Percentiles rank a stretch among this genome's conserved stretches.
Conservation (phyloP, 2,329 filamentous ascomycete genomes). For the Stachybotrys chartarum region DNA sequence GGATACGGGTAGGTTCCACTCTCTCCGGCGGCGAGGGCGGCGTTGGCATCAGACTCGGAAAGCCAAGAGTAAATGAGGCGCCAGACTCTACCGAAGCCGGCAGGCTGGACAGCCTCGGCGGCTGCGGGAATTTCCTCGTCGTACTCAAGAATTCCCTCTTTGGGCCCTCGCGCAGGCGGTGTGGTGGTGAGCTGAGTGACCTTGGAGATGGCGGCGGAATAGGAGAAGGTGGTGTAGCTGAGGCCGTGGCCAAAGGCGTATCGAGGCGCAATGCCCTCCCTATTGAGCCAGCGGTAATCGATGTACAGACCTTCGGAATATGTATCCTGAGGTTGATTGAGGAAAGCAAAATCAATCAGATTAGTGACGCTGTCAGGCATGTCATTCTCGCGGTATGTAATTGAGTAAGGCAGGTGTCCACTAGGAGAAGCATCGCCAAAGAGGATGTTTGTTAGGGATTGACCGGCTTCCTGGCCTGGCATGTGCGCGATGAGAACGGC, state of each 20-base stretch:
- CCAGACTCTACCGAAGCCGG: conserved; percentile 49
- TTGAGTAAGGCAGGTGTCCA: conserved; percentile 83
- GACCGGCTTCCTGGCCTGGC: conserved; percentile 80
- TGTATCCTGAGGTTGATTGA: conserved; percentile 70
- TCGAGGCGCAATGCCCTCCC: conserved; percentile 62
- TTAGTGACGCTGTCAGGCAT: conserved; percentile 55
- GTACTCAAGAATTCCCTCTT: conserved; percentile 37
- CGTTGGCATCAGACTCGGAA: conserved; percentile 27
- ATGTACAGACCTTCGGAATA: conserved; percentile 79
- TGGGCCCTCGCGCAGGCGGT: conserved; percentile 24
- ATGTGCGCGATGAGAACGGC: conserved; percentile 77
- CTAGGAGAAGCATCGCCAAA: conserved; percentile 69
- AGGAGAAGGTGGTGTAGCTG: conserved; percentile 68
- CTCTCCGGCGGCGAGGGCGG: conserved; percentile 28
- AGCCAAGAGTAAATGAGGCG: conserved; percentile 69
- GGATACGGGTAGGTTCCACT: conserved; percentile 53
- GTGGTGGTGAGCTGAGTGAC: conserved; percentile 33
- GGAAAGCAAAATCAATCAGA: conserved; percentile 37
- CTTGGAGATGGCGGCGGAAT: conserved; percentile 41
- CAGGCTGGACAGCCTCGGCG: conserved; percentile 50
- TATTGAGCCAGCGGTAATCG: conserved; percentile 88
- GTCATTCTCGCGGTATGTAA: conserved; percentile 61
- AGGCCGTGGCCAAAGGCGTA: conserved; percentile 86
- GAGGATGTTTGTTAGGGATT: conserved; percentile 71
- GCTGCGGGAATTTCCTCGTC: conserved; percentile 44